These are phyloP conservation scores for Xerocomus potaroensis DNA, from an alignment of 768 basidiomycete genomes.

Conservation along the genomic window DNA sequence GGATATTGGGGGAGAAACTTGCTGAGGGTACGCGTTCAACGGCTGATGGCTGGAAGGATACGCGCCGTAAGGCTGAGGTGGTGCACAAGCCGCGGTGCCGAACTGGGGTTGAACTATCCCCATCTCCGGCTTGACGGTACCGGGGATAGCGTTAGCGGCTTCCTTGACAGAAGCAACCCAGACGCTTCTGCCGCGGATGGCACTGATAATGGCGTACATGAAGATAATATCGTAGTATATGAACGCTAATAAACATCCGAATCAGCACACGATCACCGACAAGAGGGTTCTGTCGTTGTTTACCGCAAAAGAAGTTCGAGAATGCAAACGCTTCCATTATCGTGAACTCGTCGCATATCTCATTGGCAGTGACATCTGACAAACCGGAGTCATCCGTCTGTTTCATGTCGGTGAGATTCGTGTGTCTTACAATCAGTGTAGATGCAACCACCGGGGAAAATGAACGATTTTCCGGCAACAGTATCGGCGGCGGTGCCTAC, in stretches of 20 bases:
- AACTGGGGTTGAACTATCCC: slow-evolving; percentile 10
- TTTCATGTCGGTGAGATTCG: too few species aligned
- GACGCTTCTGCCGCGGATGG: slow-evolving; percentile 18
- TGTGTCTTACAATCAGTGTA: slow-evolving; percentile 9
- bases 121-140: background rate
- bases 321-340: slow-evolving; percentile 21
- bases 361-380: slow-evolving; percentile 9
- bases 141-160: slow-evolving; percentile 2
- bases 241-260: slow-evolving; percentile 18
- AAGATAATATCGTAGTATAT: slow-evolving; percentile 21
- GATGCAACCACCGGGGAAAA: slow-evolving; percentile 19
- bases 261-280: background rate
- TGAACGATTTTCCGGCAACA: background rate
- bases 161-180: slow-evolving; percentile 24
- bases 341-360: slow-evolving; percentile 17
- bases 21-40: slow-evolving; percentile 9
- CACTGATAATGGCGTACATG: slow-evolving; percentile 21
- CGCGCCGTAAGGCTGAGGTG: slow-evolving; percentile 2
- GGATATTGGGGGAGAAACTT: slow-evolving; percentile 1
- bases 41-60: slow-evolving; percentile 8
- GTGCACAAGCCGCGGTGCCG: slow-evolving; percentile 1
- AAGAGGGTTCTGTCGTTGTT: too few species aligned
- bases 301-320: slow-evolving; percentile 23
- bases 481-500: slow-evolving; percentile 12
- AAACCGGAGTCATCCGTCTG: too few species aligned